A percentile compares a stretch with the other conserved stretches of the same genome.
Evolutionary conservation across 495 filamentous ascomycete species (phyloP).

Genomic region (Talaromyces stipitatus): DNA sequence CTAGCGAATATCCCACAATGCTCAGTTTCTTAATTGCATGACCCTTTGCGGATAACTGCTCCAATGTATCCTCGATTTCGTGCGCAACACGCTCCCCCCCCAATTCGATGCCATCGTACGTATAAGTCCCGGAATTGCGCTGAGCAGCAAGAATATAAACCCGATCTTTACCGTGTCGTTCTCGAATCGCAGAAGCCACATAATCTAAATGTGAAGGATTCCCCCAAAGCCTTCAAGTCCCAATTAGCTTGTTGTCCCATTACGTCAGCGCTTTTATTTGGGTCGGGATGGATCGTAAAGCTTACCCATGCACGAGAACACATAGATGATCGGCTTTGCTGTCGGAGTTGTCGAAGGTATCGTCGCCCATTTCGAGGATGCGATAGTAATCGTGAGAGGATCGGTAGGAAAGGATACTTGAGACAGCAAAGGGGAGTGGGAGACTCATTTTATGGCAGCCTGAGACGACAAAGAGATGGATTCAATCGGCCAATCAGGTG

Average conservation of each 20-base stretch:
- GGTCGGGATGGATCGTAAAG: background rate
- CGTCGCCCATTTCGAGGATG: background rate
- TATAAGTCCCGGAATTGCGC: slow-evolving; percentile 73
- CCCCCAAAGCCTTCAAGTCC: slow-evolving; percentile 68
- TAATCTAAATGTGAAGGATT: slow-evolving; percentile 77
- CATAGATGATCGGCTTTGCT: slow-evolving; percentile 62
- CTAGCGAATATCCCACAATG: slow-evolving; percentile 82
- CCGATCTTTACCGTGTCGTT: slow-evolving; percentile 51
- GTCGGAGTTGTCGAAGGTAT: background rate
- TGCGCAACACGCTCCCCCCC: slow-evolving; percentile 81
- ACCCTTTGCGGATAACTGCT: slow-evolving; percentile 54
- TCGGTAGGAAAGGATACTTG: background rate
- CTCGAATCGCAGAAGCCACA: slow-evolving; percentile 59
- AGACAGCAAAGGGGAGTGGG: background rate
- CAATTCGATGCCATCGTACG: slow-evolving; percentile 90
- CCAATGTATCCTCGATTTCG: slow-evolving; percentile 80
- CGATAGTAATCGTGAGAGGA: background rate
- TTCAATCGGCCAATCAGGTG: slow-evolving; percentile 5
- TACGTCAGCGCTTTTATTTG: background rate
- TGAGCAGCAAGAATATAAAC: slow-evolving; percentile 71
- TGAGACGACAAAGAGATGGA: background rate
- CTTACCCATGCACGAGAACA: slow-evolving; percentile 93
- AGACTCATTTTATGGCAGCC: background rate
- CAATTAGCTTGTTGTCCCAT: background rate
- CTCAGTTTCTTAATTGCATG: slow-evolving; percentile 72